phyloP scores from a whole-genome alignment of 1,284 basidiomycete species.

The Fomes fomentarius region DNA sequence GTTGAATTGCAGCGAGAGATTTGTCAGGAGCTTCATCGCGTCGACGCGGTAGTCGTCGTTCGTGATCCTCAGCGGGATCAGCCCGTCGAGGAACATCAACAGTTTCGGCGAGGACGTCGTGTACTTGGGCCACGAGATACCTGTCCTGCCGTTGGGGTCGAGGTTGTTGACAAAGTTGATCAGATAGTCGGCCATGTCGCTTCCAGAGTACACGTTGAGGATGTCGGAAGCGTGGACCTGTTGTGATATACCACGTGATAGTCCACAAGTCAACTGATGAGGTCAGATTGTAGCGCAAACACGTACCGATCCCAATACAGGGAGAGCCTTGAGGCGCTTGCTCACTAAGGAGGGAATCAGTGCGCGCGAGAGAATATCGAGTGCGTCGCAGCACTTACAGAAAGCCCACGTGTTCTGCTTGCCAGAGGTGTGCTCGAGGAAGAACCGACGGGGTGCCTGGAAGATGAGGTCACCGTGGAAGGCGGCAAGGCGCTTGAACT shows the following conservation, averaged over 20 bases:
- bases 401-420: constrained; percentile 36
- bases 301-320: constrained; percentile 40
- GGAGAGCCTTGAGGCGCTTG: background rate
- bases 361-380: background rate
- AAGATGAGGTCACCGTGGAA: constrained; percentile 57
- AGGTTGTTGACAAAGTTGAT: constrained; percentile 30
- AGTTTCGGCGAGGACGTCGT: constrained; percentile 18
- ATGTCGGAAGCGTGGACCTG: constrained; percentile 25
- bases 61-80: constrained; percentile 27
- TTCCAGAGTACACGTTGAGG: constrained; percentile 23
- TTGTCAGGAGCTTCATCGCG: constrained; percentile 42
- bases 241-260: constrained; percentile 50
- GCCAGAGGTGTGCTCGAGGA: constrained; percentile 37
- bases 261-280: constrained; percentile 33
- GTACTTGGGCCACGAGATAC: constrained; percentile 27
- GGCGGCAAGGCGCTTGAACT: constrained; percentile 57
- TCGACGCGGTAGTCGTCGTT: constrained; percentile 37
- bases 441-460: constrained; percentile 56
- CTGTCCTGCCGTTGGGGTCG: constrained; percentile 28
- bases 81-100: constrained; percentile 31
- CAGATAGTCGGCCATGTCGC: constrained; percentile 28
- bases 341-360: background rate
- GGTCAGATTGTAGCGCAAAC: background rate
- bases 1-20: constrained; percentile 40
- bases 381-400: constrained; percentile 16